phyloP scores from a whole-genome alignment of 1,284 basidiomycete genomes.

The Rhizoctonia solani region DNA sequence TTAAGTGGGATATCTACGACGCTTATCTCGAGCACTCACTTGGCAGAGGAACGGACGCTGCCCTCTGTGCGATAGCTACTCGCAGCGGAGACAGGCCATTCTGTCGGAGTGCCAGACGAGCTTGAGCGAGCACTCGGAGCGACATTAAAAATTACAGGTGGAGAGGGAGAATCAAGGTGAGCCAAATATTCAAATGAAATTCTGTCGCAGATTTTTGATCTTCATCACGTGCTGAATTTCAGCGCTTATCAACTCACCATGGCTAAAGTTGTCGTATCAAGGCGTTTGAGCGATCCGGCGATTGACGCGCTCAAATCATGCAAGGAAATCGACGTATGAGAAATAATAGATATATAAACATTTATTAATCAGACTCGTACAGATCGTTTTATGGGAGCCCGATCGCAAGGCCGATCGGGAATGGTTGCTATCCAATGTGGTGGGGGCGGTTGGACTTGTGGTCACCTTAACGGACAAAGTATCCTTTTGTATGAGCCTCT shows the following conservation, averaged over 20 bases:
- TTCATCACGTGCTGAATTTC: background rate
- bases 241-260: background rate
- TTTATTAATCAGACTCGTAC: background rate
- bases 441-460: conserved; percentile 66
- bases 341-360: background rate
- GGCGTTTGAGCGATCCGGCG: conserved; percentile 47
- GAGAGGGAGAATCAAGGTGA: background rate
- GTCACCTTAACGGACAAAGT: conserved; percentile 76
- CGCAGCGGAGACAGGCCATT: background rate
- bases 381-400: conserved; percentile 75
- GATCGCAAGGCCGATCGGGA: conserved; percentile 64
- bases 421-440: conserved; percentile 80
- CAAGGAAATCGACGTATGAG: conserved; percentile 39
- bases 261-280: conserved; percentile 44
- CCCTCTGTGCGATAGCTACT: conserved; percentile 10
- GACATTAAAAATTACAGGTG: conserved; percentile 7
- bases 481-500: conserved; percentile 34
- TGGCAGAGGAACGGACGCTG: background rate
- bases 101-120: conserved; percentile 5
- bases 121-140: conserved; percentile 19
- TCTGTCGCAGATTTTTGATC: background rate
- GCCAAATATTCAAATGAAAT: conserved; percentile 1
- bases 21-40: background rate
- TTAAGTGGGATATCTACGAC: background rate
- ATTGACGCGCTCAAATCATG: background rate